Percentiles rank a stretch among this genome's conserved stretches.
phyloP scores from a whole-genome alignment of 768 basidiomycete genomes.

The Hygrocybe coccinea region DNA sequence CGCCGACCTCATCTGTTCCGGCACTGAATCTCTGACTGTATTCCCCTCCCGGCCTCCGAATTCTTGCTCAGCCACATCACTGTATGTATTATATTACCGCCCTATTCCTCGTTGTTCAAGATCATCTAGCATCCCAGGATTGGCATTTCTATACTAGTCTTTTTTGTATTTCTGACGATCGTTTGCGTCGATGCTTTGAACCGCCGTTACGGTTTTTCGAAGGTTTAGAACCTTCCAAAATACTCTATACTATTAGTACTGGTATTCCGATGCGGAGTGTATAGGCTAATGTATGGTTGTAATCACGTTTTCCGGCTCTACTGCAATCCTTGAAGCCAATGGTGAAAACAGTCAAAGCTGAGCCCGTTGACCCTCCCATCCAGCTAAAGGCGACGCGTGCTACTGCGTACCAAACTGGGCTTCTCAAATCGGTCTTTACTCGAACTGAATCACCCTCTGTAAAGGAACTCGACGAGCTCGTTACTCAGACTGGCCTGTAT shows the following conservation, averaged over 20 bases:
- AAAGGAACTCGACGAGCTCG: constrained; percentile 23
- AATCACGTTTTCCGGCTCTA: too few species aligned
- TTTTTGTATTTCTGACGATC: too few species aligned
- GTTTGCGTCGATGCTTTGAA: too few species aligned
- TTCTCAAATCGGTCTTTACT: constrained; percentile 26
- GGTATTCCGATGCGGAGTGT: too few species aligned
- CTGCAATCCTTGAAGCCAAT: too few species aligned
- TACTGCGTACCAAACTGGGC: constrained; percentile 19
- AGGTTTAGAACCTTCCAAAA: too few species aligned
- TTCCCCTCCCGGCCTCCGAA: not conserved
- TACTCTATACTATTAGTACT: too few species aligned
- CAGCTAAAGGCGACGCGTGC: constrained; percentile 12
- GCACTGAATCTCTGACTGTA: constrained; percentile 6
- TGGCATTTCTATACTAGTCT: not conserved
- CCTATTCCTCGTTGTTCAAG: too few species aligned
- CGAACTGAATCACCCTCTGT: constrained; percentile 18
- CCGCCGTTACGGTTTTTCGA: not conserved
- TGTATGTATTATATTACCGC: too few species aligned
- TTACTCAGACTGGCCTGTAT: constrained; percentile 33
- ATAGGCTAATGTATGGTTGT: too few species aligned
- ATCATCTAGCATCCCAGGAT: not conserved
- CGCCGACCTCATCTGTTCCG: constrained; percentile 17
- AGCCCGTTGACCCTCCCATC: not conserved
- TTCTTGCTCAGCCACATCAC: too few species aligned
- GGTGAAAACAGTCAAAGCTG: not conserved